Evolutionary conservation across 148 eudicot species (phyloP).

Genomic region (Camellia granthamiana): DNA sequence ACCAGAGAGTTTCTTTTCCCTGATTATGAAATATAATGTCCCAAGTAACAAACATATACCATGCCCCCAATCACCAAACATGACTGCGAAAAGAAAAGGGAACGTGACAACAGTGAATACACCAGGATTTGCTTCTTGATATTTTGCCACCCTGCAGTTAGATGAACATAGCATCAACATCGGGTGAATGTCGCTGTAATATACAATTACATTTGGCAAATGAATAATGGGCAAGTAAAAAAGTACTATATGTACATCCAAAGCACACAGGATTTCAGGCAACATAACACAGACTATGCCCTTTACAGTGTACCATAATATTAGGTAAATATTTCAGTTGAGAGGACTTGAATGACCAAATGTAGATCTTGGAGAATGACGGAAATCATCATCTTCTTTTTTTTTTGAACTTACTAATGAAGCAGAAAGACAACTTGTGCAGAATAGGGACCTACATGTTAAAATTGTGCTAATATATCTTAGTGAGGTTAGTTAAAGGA

Average conservation of each 20-base stretch:
- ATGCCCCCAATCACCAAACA: constrained; percentile 74
- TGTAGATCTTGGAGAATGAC: not conserved
- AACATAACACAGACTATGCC: not conserved
- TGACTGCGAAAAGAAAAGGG: constrained; percentile 57
- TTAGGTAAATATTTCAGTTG: not conserved
- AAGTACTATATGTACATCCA: not conserved
- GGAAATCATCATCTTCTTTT: not conserved
- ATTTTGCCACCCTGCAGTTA: constrained; percentile 44
- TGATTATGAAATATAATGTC: constrained; percentile 39
- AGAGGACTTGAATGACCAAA: not conserved
- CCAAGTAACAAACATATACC: constrained; percentile 56
- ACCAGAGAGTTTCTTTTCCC: constrained; percentile 45
- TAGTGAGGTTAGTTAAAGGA: no score
- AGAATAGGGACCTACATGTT: not conserved
- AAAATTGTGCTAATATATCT: not conserved
- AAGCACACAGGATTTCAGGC: constrained; percentile 7
- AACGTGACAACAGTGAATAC: constrained; percentile 54
- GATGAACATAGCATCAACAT: constrained; percentile 13
- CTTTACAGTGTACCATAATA: not conserved
- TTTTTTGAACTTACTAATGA: not conserved
- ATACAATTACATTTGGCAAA: not conserved
- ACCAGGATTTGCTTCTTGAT: constrained; percentile 60
- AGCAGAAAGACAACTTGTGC: not conserved
- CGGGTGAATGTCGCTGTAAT: not conserved
- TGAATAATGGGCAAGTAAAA: not conserved